Evolutionary conservation across 1,139 yeast genomes (phyloP), one percentile per base, ranked within the genome.

Genomic region (Debaryomyces subglobosus): DNA sequence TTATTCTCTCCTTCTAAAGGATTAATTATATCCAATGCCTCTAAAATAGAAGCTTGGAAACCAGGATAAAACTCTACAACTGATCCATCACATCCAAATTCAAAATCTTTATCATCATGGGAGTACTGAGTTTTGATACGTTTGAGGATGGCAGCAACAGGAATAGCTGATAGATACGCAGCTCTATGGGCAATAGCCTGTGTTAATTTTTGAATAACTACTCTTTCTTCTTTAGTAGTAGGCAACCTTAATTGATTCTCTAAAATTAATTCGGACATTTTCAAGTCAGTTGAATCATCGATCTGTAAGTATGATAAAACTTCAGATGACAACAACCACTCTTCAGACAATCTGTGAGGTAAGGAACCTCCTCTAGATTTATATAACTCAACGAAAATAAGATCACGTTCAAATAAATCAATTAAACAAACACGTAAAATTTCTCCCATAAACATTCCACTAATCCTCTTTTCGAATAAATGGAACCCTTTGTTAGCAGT

Each of bases 401-500:
- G 69, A 2, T 82, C 81, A 53, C 78, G 68, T 9, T 75, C 65
- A 63, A 85, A 82, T 49, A 91, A 72, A 54, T 90, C 96, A 39
- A 85, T 72, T 43, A 92, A 68, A 12, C 84, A 77, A 46, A 85
- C 84, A 60, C 99, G 79, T 53, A 91, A 75, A 48, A 92, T 77
- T 68, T 92, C 98, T 49, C 98, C 98, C 61, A 92, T 72, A 61
- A 88, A 92, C 96, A 92, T 89, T 43, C 98, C 98, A 55, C 92
- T 83, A 45, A 92, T 89, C 61, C 97, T 83, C 68, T 92, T 92
- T 69, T 92, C 98, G 69, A 90, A 92, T 74, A 91, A 79, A 67
- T 92, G 97, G 71, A 76, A 89, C 7, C 94, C 95, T 29, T 82
- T 84, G 67, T 92, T 92, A 12, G 94, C 79, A n/a, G 97, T 88